Evolutionary conservation across 1,139 yeast genomes (phyloP), one percentile per base, ranked within the genome.

Genomic region (Yamadazyma atlantica): DNA sequence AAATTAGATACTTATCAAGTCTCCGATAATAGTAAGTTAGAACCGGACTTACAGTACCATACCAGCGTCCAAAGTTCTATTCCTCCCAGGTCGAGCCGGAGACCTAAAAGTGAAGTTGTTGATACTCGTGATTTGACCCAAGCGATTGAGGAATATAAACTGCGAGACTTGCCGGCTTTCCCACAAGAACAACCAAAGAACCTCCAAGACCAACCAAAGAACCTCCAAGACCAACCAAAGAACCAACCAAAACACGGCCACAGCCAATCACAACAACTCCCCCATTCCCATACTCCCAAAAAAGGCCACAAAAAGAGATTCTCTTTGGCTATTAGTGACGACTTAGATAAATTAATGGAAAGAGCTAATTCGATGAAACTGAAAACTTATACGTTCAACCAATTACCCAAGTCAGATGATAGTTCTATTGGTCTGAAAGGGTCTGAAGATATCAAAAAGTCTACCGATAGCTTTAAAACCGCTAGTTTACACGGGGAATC

Each of bases 21-120:
- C 5, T 12, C 37, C 7, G 39, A 34, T 9, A 24, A n/a, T 12
- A 29, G 15, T 19, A 47, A 41, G 25, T 23, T 50, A 16, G 45
- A 40, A 33, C 74, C 75, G 1, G 64, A 59, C 37, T 42, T 53
- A 25, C 52, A 62, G 10, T 64, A 62, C 42, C 56, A 55, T 37
- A 71, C 76, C 12, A 61, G 51, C 28, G 55, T 71, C 30, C 75
- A 69, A 36, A 60, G 61, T 2, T 51, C 69, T 1, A 58, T 72
- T 2, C 78, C 78, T 4, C 66, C 74, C 1, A 51, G 78, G 36
- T 69, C 74, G 13, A 57, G 58, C 4, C 51, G 68, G 35, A 51
- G 78, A 40, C 75, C 75, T 7, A 57, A 59, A 33, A 66, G 73
- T 38, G 66, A 59, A 37, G 43, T 59, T 3, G 37, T 46, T 14